Evolutionary conservation across 257 asterid species (phyloP).

Genomic region (Dorcoceras hygrometricum): DNA sequence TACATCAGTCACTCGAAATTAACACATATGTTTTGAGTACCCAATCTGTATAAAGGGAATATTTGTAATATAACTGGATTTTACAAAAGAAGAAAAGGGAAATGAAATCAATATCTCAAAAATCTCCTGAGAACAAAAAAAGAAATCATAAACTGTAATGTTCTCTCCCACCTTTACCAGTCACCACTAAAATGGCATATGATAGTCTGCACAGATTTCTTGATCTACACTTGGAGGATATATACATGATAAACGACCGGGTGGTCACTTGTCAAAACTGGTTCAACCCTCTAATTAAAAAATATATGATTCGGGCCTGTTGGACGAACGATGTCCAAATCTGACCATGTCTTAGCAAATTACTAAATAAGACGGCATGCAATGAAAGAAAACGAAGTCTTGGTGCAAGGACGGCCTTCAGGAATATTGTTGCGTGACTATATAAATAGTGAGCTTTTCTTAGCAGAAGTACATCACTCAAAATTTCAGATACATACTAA

Average conservation of each 20-base stretch:
- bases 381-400: neutral
- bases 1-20: no score
- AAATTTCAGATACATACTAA: neutral
- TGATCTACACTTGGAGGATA: neutral
- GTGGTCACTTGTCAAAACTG: neutral
- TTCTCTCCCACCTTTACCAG: neutral
- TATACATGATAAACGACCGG: no score
- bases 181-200: neutral
- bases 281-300: no score
- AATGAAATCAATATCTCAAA: no score
- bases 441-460: neutral
- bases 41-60: no score
- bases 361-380: neutral
- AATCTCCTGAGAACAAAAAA: neutral
- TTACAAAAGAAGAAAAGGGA: no score
- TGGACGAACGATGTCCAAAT: neutral
- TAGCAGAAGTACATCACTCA: neutral
- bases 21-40: no score
- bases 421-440: neutral
- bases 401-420: conserved; percentile 1
- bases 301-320: neutral
- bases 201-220: neutral
- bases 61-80: no score
- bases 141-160: no score
- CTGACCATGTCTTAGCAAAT: neutral